phyloP scores from a whole-genome alignment of 768 basidiomycete species.

The Chiua virens region DNA sequence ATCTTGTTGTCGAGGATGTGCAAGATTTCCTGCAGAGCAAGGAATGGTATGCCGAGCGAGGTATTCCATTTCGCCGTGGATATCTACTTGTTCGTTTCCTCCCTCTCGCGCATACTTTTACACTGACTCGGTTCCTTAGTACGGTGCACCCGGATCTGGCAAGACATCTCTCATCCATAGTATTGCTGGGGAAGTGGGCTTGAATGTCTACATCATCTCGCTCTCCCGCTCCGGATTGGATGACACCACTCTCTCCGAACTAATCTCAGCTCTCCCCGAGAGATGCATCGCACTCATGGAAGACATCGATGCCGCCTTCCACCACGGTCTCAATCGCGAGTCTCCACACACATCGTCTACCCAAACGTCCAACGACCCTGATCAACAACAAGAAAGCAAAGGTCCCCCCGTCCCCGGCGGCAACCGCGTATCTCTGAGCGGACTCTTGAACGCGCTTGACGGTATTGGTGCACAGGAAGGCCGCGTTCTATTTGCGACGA shows the following conservation, averaged over 20 bases:
- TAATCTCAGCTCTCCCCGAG: slow-evolving; percentile 65
- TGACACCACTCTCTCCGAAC: slow-evolving; percentile 54
- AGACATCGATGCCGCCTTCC: slow-evolving; percentile 81
- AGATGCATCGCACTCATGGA: slow-evolving; percentile 79
- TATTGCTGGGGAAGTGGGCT: slow-evolving; percentile 72
- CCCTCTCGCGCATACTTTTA: neutral
- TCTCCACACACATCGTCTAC: neutral
- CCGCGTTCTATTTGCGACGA: slow-evolving; percentile 78
- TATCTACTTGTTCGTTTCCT: slow-evolving; percentile 54
- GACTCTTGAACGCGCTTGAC: slow-evolving; percentile 77
- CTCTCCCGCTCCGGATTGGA: slow-evolving; percentile 64
- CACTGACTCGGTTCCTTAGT: slow-evolving; percentile 31
- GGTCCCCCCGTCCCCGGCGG: slow-evolving; percentile 12
- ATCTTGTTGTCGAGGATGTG: slow-evolving; percentile 66
- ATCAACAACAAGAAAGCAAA: slow-evolving; percentile 11
- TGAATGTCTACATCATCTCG: slow-evolving; percentile 73
- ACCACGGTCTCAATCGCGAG: slow-evolving; percentile 41
- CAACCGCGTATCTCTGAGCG: slow-evolving; percentile 61
- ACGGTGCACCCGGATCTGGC: slow-evolving; percentile 75
- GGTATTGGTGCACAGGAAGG: slow-evolving; percentile 81
- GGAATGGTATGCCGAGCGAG: slow-evolving; percentile 71
- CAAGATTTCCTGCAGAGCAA: slow-evolving; percentile 68
- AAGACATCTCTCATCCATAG: slow-evolving; percentile 79
- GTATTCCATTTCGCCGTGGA: slow-evolving; percentile 80
- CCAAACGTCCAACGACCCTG: neutral